Evolutionary conservation across 2,329 filamentous ascomycete genomes (phyloP), one percentile per base, ranked within the genome.

Genomic region (Tothia fuscella): DNA sequence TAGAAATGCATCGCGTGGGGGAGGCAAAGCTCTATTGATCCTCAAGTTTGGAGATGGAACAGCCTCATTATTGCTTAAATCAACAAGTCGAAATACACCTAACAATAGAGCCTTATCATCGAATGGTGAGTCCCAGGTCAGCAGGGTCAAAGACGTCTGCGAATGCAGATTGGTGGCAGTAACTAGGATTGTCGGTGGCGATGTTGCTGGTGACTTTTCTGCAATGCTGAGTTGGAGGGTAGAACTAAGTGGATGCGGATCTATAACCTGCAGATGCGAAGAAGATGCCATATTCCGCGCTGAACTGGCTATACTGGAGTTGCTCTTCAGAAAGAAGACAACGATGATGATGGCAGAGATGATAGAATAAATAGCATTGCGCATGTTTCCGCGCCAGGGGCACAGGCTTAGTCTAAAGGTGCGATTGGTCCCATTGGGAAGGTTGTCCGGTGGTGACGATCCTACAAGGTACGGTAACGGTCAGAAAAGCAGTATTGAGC

Each of bases 41-140:
- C 58, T 59, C 17, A 63, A 33, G 3, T 52, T 47, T 10, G 55
- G 46, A 3, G 55, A 56, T 29, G 51, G 36, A 5, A 63, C 45
- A 26, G 53, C 50, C 4, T 55, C 43, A 1, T 53, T 55, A 4
- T 51, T 54, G 0, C 49, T 49, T 13, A 44, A 47, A 36, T 61
- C 48, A 5, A 47, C 44, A 19, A 64, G 49, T 12, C 46, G 54
- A 45, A 65, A 59, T 4, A 64, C 52, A 13, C 61, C 61, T 3
- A 59, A 56, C 16, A 59, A 59, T 14, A 59, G 42, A 7, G 60
- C 60, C 26, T 55, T 49, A 2, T 53, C 45, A 43, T 66, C 63
- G 31, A 66, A 49, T 4, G 62, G 62, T 2, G 61, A 61, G 35
- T 57, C 54, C 62, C 62, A 65, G 47, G 53, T 58, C 19, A 61